These are phyloP conservation scores for Eucalyptus guilfoylei DNA, from an alignment of 345 rosid species.

Conservation along the genomic window DNA sequence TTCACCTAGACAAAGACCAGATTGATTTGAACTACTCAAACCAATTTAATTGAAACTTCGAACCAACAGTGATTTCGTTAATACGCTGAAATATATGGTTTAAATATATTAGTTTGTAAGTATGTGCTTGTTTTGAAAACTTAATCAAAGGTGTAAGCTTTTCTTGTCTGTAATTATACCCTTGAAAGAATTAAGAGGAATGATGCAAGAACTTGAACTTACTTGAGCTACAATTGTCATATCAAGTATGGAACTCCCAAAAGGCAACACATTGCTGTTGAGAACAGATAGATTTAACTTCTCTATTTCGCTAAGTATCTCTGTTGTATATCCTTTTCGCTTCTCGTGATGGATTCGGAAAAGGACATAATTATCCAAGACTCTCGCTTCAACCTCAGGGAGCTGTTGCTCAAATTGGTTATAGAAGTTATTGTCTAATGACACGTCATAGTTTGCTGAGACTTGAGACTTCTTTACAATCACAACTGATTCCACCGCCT, in stretches of 20 bases:
- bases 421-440: slow-evolving; percentile 18
- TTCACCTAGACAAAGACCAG: background rate
- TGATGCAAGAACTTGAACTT: background rate
- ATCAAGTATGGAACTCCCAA: slow-evolving; percentile 48
- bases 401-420: slow-evolving; percentile 3
- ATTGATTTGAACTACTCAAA: background rate
- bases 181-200: background rate
- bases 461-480: slow-evolving; percentile 41
- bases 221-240: slow-evolving; percentile 66
- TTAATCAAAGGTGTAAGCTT: background rate
- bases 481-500: slow-evolving; percentile 32
- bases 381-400: slow-evolving; percentile 63
- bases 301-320: slow-evolving; percentile 34
- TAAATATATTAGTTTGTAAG: background rate
- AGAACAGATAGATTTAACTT: slow-evolving; percentile 26
- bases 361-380: slow-evolving; percentile 37
- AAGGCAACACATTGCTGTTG: slow-evolving; percentile 34
- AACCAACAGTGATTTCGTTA: background rate
- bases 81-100: background rate
- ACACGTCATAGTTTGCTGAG: slow-evolving; percentile 14
- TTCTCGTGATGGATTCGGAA: slow-evolving; percentile 59
- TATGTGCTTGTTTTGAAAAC: background rate
- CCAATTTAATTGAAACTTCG: background rate
- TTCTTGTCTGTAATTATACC: background rate
- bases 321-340: slow-evolving; percentile 19